Percentiles rank a stretch among this genome's conserved stretches.
phyloP scores from a whole-genome alignment of 169 alveolate genomes.

The Plasmodium gonderi region DNA sequence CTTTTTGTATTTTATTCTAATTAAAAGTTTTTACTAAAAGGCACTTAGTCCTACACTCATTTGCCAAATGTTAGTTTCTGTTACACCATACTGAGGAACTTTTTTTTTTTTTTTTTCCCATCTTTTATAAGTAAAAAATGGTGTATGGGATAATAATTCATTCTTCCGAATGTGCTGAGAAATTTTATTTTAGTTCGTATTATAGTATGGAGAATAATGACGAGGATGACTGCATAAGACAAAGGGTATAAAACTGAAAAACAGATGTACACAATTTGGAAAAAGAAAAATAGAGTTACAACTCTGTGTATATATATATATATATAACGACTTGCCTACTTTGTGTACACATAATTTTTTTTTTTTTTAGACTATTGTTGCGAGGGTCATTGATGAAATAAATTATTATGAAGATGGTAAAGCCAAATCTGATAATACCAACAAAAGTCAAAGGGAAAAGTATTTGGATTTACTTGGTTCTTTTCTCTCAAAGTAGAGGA shows the following conservation, averaged over 20 bases:
- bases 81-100: not conserved
- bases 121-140: not conserved
- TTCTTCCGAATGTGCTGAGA: constrained; percentile 11
- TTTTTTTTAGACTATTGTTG: constrained; percentile 17
- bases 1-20: not conserved
- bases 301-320: too few species aligned
- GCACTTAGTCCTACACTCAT: too few species aligned
- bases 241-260: constrained; percentile 9
- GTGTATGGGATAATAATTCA: constrained; percentile 59
- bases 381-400: constrained; percentile 48
- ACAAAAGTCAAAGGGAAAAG: constrained; percentile 12
- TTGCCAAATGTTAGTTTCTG: too few species aligned
- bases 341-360: not conserved
- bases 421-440: constrained; percentile 1
- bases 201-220: constrained; percentile 2
- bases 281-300: not conserved
- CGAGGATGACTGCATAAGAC: constrained; percentile 19
- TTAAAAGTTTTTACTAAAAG: not conserved
- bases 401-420: constrained; percentile 26
- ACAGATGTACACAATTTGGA: not conserved
- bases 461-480: constrained; percentile 31
- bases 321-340: not conserved
- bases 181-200: constrained; percentile 36
- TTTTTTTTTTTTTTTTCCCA: not conserved
- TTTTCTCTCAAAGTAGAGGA: constrained; percentile 36